Conservation (phyloP, 768 basidiomycete genomes). For the Naematelia aurantialba region DNA sequence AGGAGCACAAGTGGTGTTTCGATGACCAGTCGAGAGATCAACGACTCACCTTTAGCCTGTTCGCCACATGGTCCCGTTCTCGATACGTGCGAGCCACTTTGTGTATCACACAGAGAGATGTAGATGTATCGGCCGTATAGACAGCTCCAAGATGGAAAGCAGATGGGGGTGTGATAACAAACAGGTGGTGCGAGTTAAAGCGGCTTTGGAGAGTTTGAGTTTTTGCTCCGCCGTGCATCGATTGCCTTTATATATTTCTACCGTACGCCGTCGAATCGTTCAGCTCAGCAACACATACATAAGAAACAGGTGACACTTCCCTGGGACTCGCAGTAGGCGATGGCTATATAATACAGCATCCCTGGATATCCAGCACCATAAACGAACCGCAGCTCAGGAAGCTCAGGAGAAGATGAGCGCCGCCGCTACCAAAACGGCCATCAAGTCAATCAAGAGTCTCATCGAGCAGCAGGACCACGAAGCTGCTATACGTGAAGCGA, state of each 20-base stretch:
- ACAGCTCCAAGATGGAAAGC: no score
- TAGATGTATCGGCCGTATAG: no score
- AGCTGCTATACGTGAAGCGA: conserved; percentile 35
- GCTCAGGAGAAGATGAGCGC: neutral
- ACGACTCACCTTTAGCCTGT: no score
- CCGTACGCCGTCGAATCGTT: no score
- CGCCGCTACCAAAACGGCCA: conserved; percentile 29
- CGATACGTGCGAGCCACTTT: no score
- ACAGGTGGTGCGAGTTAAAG: neutral
- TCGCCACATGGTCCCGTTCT: neutral
- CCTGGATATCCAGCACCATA: neutral
- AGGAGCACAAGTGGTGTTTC: neutral
- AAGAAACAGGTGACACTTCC: no score
- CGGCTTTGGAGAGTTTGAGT: neutral
- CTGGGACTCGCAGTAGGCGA: neutral
- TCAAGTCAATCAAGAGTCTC: conserved; percentile 42
- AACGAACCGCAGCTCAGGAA: no score
- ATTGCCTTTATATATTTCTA: neutral
- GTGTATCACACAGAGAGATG: no score
- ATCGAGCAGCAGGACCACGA: conserved; percentile 34
- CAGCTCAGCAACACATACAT: neutral
- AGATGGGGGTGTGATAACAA: no score
- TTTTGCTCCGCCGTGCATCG: neutral
- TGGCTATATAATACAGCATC: neutral
- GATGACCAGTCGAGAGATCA: neutral